Conservation (phyloP, 805 yeast genomes). For the Lipomyces kockii region DNA sequence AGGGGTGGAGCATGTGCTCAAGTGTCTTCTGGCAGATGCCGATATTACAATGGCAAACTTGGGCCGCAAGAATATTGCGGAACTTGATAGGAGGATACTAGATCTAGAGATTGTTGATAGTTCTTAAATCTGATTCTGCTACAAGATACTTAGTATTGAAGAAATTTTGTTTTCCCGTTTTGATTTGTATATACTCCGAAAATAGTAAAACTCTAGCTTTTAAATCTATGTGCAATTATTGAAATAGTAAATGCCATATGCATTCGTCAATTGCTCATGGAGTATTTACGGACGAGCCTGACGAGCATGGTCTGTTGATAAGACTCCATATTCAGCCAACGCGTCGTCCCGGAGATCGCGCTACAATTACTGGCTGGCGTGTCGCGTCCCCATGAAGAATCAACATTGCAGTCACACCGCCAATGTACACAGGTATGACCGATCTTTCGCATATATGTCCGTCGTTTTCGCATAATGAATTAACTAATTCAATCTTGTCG, state of each 20-base stretch:
- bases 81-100: slow-evolving; percentile 16
- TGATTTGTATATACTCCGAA: too few relatives aligned
- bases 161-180: too few relatives aligned
- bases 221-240: neutral
- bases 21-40: slow-evolving; percentile 33
- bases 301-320: neutral
- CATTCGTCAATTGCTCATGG: neutral
- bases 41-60: slow-evolving; percentile 35
- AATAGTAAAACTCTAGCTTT: too few relatives aligned
- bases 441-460: slow-evolving; percentile 16
- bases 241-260: neutral
- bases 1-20: slow-evolving; percentile 51
- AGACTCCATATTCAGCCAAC: neutral
- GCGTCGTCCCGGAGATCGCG: neutral
- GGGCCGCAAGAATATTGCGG: slow-evolving; percentile 20
- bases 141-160: too few relatives aligned
- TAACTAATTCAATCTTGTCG: slow-evolving; percentile 9
- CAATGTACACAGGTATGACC: slow-evolving; percentile 4
- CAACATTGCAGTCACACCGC: neutral
- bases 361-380: too few relatives aligned
- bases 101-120: neutral
- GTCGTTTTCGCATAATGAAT: neutral
- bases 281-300: too few relatives aligned
- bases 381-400: too few relatives aligned
- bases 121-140: neutral